phyloP scores from a whole-genome alignment of 345 rosid species.

The Combretum micranthum region DNA sequence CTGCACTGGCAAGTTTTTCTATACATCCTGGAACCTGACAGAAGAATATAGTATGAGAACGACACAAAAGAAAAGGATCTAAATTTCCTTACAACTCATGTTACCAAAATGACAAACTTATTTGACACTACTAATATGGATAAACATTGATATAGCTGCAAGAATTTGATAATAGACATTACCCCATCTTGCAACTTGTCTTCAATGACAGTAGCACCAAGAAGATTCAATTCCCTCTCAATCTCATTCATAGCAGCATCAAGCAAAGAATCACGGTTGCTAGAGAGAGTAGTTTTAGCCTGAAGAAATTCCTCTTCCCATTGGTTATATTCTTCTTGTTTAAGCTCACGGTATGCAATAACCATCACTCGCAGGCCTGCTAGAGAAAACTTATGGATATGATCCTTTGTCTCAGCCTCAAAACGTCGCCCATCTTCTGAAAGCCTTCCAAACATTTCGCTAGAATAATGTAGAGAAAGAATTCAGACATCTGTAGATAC shows the following conservation, averaged over 20 bases:
- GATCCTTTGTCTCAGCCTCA: slow-evolving; percentile 53
- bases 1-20: slow-evolving; percentile 68
- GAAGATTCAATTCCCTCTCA: slow-evolving; percentile 68
- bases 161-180: slow-evolving; percentile 13
- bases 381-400: slow-evolving; percentile 52
- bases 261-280: slow-evolving; percentile 44
- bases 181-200: slow-evolving; percentile 92
- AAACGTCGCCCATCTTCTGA: slow-evolving; percentile 34
- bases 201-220: slow-evolving; percentile 94
- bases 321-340: slow-evolving; percentile 42
- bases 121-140: no score
- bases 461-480: slow-evolving; percentile 21
- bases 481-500: neutral
- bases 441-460: slow-evolving; percentile 77
- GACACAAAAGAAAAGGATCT: neutral
- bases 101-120: no score
- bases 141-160: neutral
- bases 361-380: slow-evolving; percentile 77
- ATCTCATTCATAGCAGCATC: slow-evolving; percentile 54
- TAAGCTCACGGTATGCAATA: slow-evolving; percentile 65
- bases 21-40: slow-evolving; percentile 73
- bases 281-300: slow-evolving; percentile 50
- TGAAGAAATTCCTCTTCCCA: slow-evolving; percentile 56
- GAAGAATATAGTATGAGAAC: neutral
- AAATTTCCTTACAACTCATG: neutral